Percentiles rank a stretch among this genome's conserved stretches.
Conservation (phyloP, 148 eudicot species). For the Cornus suecica region DNA sequence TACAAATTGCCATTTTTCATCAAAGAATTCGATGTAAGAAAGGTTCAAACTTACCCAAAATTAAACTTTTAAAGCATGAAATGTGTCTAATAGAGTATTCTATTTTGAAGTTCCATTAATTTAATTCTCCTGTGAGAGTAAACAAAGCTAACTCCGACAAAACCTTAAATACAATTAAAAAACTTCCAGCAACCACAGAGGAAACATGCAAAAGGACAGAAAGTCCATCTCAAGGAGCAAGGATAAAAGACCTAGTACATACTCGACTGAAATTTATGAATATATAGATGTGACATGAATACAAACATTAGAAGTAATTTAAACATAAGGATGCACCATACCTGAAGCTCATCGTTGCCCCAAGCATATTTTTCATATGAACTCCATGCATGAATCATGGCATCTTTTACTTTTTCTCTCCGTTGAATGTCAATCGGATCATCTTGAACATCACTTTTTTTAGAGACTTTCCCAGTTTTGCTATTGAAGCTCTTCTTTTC, state of each 20-base stretch:
- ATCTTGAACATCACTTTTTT: conserved; percentile 27
- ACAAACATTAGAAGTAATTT: not conserved
- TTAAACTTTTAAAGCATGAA: not conserved
- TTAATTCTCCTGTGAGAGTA: not conserved
- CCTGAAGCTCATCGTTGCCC: conserved; percentile 99
- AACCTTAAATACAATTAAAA: not conserved
- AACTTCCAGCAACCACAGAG: not conserved
- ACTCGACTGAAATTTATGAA: not conserved
- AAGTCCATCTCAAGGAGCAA: not conserved
- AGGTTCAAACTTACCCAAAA: not conserved
- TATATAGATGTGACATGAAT: not conserved
- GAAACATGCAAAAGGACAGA: not conserved
- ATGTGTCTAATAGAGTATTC: not conserved
- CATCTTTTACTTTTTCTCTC: conserved; percentile 88
- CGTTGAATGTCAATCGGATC: conserved; percentile 67
- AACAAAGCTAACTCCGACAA: not conserved
- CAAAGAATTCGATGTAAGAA: not conserved
- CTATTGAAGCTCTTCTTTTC: conserved; percentile 14
- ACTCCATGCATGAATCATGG: conserved; percentile 98
- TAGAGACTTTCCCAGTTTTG: conserved; percentile 2
- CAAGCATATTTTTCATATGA: conserved; percentile 99
- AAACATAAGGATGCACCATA: conserved; percentile 11
- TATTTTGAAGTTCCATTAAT: not conserved
- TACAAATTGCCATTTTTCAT: not conserved
- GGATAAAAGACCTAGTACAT: not conserved